Base-by-base conservation (phyloP, 2,329 filamentous ascomycete species). In the Fusarium sterilihyphosum region DNA sequence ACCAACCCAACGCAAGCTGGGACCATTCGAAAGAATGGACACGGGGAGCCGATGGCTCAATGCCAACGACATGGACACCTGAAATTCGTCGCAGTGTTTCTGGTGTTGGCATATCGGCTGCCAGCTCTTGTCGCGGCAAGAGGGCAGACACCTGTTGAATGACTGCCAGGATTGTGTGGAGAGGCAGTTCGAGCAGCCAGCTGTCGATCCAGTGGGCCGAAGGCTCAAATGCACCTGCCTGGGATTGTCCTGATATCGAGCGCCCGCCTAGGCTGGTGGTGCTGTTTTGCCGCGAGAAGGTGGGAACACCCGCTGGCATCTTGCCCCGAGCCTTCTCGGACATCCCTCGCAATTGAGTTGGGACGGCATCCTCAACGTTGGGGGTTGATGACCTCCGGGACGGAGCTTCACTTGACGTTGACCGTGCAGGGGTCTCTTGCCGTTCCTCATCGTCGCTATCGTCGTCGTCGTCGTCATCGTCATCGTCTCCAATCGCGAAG, bases 251-350 rank as follows among this genome's bases (percentile, higher is more conserved):
- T 31, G 90, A 84, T 46, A 88, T 86, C 18, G 91, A 89, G 78
- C 92, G 87, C 76, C 91, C 91, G 66, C 87, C 90, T 41, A 98
- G 86, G 78, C 94, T 98, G 3, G 93, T 93, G 35, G 92, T 94
- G 82, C 95, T 97, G 80, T 96, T 98, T 79, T 98, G 95, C 24
- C 96, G 88, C 2, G 95, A 98, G 81, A 98, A 98, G 5, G 90
- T 90, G n/a, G 90, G 89, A 57, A 92, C 88, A 3, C 94, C 93
- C 18, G 93, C 94, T 35, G 96, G 96, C 91, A 97, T 94, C 83
- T 99, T 99, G 13, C 96, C 96, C 57, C 96, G 88, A 22, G 96
- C 96, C 82, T 98, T 99, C 83, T 98, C 96, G 26, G 96, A 98
- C 94, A 98, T 98, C 62, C 95, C 95, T 65, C 94, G 90, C 37